phyloP scores from a whole-genome alignment of 2,329 filamentous ascomycete genomes.

The Albifimbria verrucaria region DNA sequence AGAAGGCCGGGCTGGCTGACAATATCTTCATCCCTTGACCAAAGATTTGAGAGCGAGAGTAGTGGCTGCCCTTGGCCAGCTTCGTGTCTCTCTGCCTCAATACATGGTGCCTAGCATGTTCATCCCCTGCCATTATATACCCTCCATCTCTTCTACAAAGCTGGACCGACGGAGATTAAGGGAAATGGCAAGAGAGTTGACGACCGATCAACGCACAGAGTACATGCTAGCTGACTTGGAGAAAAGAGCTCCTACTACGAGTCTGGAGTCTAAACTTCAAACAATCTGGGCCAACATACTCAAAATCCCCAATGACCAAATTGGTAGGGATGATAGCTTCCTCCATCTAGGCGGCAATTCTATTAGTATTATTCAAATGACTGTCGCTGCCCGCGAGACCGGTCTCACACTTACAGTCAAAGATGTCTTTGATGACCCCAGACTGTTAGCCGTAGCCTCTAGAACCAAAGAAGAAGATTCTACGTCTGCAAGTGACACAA shows the following conservation, averaged over 20 bases:
- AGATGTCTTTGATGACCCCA: conserved; percentile 14
- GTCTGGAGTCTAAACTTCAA: too few species aligned
- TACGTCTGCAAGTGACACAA: neutral
- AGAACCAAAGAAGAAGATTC: neutral
- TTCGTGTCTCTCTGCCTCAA: conserved; percentile 7
- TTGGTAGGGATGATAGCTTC: conserved; percentile 26
- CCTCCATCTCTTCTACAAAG: conserved; percentile 15
- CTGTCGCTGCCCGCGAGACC: conserved; percentile 2
- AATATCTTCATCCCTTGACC: neutral
- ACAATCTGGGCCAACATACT: conserved; percentile 9
- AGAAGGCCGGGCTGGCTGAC: neutral
- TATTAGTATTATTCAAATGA: conserved; percentile 17
- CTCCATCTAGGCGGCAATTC: conserved; percentile 24
- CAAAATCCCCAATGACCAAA: conserved; percentile 8
- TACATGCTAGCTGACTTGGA: neutral
- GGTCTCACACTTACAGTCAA: conserved; percentile 8
- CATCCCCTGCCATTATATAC: conserved; percentile 15
- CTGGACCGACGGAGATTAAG: conserved; percentile 9
- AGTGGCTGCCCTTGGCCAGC: neutral
- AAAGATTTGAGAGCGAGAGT: neutral
- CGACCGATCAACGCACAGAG: neutral
- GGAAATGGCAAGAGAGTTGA: neutral
- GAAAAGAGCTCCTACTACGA: neutral
- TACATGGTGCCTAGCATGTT: conserved; percentile 17
- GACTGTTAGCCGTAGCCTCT: conserved; percentile 2